Evolutionary conservation across 2,329 filamentous ascomycete genomes (phyloP), one percentile per base, ranked within the genome.

Genomic region (Samsoniella hepiali): DNA sequence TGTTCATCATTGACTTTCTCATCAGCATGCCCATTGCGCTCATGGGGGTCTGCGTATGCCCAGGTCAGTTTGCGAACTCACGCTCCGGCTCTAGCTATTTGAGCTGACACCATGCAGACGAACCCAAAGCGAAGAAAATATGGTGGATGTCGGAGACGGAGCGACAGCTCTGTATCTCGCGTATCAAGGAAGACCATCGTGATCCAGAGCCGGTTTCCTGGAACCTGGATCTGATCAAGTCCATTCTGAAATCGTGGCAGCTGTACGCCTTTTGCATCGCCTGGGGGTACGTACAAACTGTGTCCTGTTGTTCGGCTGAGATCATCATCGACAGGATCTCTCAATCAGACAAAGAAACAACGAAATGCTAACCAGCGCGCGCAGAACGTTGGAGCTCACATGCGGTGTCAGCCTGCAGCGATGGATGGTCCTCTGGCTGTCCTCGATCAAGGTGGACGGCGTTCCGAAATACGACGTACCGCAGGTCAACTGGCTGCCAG

Each of bases 1-100:
- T 78, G 1, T 77, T 77, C 65, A 73, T 77, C 44, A 73, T 77
- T 42, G 73, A 76, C 63, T 75, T 74, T 54, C 64, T 75, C 38
- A 66, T 77, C 0, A 72, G 70, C 22, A 62, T 79, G 5, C 77
- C 78, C 1, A 73, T 80, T 44, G 67, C 64, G 2, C 49, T 67
- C n/a, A 50, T 59, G 42, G 56, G 56, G 4, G 31, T 59, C 10
- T 49, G 42, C 31, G 42, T 59, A 17, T 64, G 62, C 49, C 62
- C 62, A 42, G 40, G 62, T 64, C 7, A 17, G 45, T 22, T 9
- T 8, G 13, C 1, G 22, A 49, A 3, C 45, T 22, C 10, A 11
- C 22, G 2, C 27, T 22, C 22, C 22, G 22, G 22, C 22, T 22
- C 22, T 22, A 22, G 22, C 22, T 22, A 22, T 22, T 22, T 22